Percentiles rank a stretch among this genome's conserved stretches.
Evolutionary conservation across 768 basidiomycete genomes (phyloP).

Genomic region (Calocera viscosa): DNA sequence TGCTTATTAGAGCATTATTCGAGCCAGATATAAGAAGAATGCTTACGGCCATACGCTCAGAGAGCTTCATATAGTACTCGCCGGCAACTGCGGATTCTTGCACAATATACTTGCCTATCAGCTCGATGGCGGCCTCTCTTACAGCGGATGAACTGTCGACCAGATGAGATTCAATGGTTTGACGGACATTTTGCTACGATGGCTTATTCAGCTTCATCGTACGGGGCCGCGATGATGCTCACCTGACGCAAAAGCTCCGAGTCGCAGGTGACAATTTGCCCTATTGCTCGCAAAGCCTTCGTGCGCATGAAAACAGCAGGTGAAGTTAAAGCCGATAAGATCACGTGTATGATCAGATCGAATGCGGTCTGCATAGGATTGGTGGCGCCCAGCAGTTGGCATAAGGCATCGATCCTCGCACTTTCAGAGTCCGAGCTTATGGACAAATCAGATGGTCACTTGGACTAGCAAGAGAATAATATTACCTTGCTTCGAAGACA

Average conservation of each 20-base stretch:
- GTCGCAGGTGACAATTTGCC: slow-evolving; percentile 82
- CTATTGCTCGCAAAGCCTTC: slow-evolving; percentile 81
- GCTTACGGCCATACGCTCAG: slow-evolving; percentile 79
- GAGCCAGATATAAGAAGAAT: not conserved
- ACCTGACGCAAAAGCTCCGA: slow-evolving; percentile 68
- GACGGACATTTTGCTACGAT: slow-evolving; percentile 58
- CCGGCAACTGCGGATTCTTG: slow-evolving; percentile 77
- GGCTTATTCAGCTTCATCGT: slow-evolving; percentile 9
- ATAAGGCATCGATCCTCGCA: slow-evolving; percentile 49
- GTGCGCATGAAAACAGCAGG: slow-evolving; percentile 85
- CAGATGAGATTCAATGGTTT: slow-evolving; percentile 79
- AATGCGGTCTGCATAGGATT: slow-evolving; percentile 71
- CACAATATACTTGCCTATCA: slow-evolving; percentile 95
- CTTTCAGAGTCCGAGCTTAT: slow-evolving; percentile 60
- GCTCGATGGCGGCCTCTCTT: slow-evolving; percentile 89
- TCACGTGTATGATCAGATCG: slow-evolving; percentile 66
- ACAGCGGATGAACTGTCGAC: slow-evolving; percentile 87
- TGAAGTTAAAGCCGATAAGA: slow-evolving; percentile 69
- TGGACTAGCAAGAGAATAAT: not conserved
- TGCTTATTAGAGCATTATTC: not conserved
- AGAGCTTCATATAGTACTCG: slow-evolving; percentile 79
- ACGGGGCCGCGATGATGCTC: slow-evolving; percentile 21
- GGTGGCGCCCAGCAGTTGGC: slow-evolving; percentile 64
- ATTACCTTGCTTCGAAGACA: slow-evolving; percentile 72
- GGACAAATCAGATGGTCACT: not conserved